Conservation (phyloP, 305 asterid genomes). For the Plantago lanceolata region DNA sequence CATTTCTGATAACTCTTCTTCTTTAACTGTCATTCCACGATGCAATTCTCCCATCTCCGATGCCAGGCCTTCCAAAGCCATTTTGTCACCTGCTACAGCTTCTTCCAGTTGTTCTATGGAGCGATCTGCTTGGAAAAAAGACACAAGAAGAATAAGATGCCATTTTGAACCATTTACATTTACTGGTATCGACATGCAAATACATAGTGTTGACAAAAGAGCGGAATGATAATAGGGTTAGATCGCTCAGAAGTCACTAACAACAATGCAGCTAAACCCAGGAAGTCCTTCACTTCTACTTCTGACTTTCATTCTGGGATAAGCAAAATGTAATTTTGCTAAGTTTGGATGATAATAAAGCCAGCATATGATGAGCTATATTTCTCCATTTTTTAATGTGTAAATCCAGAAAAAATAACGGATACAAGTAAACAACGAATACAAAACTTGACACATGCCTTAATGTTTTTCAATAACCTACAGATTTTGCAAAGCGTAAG, state of each 20-base stretch:
- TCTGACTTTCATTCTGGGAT: slow-evolving; percentile 10
- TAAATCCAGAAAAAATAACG: too few species aligned
- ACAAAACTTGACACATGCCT: too few species aligned
- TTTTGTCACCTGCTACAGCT: slow-evolving; percentile 48
- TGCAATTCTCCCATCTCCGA: slow-evolving; percentile 59
- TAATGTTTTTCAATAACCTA: too few species aligned
- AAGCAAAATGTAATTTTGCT: slow-evolving; percentile 16
- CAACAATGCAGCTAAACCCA: slow-evolving; percentile 17
- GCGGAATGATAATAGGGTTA: slow-evolving; percentile 18
- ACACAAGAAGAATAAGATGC: slow-evolving; percentile 9
- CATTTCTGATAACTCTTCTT: slow-evolving; percentile 47
- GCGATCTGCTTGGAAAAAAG: slow-evolving; percentile 42
- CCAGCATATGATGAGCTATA: slow-evolving; percentile 18
- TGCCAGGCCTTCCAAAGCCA: slow-evolving; percentile 51
- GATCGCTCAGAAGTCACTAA: slow-evolving; percentile 18
- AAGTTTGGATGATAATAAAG: slow-evolving; percentile 5
- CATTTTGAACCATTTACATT: neutral
- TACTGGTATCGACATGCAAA: slow-evolving; percentile 14
- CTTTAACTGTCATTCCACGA: slow-evolving; percentile 59
- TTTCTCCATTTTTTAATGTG: neutral
- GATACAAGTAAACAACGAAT: too few species aligned
- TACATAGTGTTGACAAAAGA: slow-evolving; percentile 9
- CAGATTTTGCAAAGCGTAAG: neutral
- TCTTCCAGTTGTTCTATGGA: slow-evolving; percentile 53
- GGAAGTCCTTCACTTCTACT: slow-evolving; percentile 2